Evolutionary conservation across 2,329 filamentous ascomycete genomes (phyloP).

Genomic region (Aspergillus spinulosporus): DNA sequence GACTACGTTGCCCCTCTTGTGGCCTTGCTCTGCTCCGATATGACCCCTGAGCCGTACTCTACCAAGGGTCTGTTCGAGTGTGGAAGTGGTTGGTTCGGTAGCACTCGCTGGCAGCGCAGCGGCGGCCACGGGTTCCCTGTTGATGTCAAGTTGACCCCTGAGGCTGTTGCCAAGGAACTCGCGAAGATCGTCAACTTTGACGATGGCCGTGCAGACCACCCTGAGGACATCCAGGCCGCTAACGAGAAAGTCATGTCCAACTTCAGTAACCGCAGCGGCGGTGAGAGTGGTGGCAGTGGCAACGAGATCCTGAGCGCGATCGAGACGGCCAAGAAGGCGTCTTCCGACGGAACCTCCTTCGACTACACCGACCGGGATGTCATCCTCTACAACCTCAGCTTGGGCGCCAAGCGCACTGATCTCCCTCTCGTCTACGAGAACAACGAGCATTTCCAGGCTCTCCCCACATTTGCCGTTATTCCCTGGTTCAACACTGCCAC

Average conservation of each 20-base stretch:
- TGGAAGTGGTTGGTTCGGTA: slow-evolving; percentile 88
- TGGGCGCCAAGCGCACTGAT: slow-evolving; percentile 88
- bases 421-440: slow-evolving; percentile 88
- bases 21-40: slow-evolving; percentile 81
- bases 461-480: slow-evolving; percentile 94
- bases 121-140: slow-evolving; percentile 90
- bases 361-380: slow-evolving; percentile 81
- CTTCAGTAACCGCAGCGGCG: slow-evolving; percentile 70
- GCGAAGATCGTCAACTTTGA: slow-evolving; percentile 82
- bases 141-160: slow-evolving; percentile 77
- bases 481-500: slow-evolving; percentile 84
- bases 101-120: slow-evolving; percentile 91
- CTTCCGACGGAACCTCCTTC: slow-evolving; percentile 74
- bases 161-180: slow-evolving; percentile 77
- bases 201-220: slow-evolving; percentile 82
- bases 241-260: slow-evolving; percentile 81
- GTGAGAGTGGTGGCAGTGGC: neutral
- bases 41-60: slow-evolving; percentile 70
- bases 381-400: slow-evolving; percentile 92
- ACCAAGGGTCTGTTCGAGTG: slow-evolving; percentile 92
- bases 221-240: slow-evolving; percentile 73
- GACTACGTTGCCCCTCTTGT: slow-evolving; percentile 96
- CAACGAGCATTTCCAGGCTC: slow-evolving; percentile 84
- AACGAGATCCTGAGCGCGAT: slow-evolving; percentile 72
- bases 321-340: slow-evolving; percentile 69